Conservation (phyloP, 1,284 basidiomycete species). For the Ganoderma leucocontextum region DNA sequence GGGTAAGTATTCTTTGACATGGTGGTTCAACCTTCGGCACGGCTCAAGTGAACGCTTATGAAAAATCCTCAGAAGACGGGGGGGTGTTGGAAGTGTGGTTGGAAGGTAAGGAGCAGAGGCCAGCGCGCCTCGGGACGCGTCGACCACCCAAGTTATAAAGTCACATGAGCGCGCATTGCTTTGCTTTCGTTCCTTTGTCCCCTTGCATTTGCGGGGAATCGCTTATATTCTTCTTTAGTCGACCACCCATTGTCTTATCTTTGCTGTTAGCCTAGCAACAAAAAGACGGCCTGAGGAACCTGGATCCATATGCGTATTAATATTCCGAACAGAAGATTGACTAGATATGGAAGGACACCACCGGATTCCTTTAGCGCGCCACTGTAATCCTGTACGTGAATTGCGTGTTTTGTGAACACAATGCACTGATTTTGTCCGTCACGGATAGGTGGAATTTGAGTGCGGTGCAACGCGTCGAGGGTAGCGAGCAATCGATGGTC, state of each 20-base stretch:
- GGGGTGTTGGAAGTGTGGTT: background rate
- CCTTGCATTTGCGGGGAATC: background rate
- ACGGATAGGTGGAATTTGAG: background rate
- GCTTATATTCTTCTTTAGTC: background rate
- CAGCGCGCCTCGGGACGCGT: conserved; percentile 4
- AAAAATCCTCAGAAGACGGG: background rate
- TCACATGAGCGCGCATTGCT: conserved; percentile 5
- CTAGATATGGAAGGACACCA: background rate
- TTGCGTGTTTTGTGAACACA: background rate
- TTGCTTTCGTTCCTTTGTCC: background rate
- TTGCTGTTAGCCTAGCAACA: background rate
- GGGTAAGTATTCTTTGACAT: background rate
- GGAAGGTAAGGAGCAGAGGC: background rate
- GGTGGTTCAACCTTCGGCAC: background rate
- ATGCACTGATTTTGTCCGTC: background rate
- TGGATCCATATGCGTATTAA: background rate
- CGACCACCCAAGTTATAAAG: background rate
- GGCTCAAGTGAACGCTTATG: no score
- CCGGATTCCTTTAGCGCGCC: background rate
- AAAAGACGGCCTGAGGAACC: background rate
- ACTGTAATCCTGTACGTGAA: background rate
- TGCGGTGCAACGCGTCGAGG: background rate
- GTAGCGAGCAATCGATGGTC: background rate
- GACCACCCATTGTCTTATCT: background rate
- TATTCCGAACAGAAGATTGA: background rate